A percentile compares a stretch with the other conserved stretches of the same genome.
Conservation (phyloP, 164 flowering plant genomes). For the Echeveria elegans region DNA sequence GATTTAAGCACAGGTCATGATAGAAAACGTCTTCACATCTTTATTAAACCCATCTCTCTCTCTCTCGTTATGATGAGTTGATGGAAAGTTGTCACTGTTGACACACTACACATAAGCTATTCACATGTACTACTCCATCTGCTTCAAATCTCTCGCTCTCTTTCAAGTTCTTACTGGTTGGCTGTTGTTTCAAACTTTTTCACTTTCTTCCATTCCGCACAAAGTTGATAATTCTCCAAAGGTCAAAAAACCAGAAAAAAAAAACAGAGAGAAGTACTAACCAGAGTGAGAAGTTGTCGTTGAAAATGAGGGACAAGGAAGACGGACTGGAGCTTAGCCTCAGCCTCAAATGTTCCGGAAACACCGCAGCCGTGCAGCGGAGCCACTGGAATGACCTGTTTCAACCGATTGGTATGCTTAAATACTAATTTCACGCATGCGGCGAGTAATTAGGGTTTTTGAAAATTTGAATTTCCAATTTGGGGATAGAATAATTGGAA, state of each 20-base stretch:
- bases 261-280: background rate
- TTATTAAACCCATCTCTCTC: background rate
- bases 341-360: slow-evolving; percentile 25
- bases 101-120: background rate
- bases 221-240: too few species aligned
- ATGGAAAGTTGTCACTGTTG: background rate
- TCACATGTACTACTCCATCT: background rate
- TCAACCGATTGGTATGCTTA: background rate
- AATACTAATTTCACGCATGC: background rate
- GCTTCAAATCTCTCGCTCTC: background rate
- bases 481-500: background rate
- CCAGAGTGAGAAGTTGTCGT: slow-evolving; percentile 4
- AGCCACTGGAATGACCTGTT: background rate
- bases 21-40: background rate
- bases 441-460: background rate
- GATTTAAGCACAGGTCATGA: background rate
- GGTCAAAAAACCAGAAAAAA: too few species aligned
- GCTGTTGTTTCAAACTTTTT: background rate
- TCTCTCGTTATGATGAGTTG: background rate
- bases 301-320: slow-evolving; percentile 15
- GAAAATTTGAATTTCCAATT: background rate
- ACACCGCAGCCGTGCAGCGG: background rate
- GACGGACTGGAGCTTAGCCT: slow-evolving; percentile 36
- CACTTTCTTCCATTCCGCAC: background rate
- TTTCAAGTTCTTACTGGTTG: background rate